These are phyloP conservation scores for Ilex paraguariensis DNA, from an alignment of 305 asterid genomes.

Conservation along the genomic window DNA sequence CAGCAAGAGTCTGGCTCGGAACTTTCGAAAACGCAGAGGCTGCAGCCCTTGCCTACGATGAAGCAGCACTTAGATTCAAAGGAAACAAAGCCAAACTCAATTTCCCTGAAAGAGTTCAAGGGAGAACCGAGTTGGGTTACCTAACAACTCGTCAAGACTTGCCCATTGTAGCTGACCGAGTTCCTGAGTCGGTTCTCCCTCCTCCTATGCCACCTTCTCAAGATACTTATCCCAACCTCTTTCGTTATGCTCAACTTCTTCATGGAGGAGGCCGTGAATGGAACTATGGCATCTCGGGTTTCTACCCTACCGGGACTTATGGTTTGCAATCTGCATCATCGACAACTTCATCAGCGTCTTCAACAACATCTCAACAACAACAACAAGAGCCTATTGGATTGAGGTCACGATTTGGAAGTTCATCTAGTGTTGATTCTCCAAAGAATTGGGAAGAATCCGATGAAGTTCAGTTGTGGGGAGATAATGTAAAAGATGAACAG, in stretches of 20 bases:
- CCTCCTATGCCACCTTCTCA: not conserved
- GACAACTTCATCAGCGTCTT: no score
- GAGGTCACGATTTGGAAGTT: no score
- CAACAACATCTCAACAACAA: no score
- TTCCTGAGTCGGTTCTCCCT: not conserved
- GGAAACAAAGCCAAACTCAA: constrained; percentile 90
- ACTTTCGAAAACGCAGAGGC: constrained; percentile 79
- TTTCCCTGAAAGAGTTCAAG: constrained; percentile 80
- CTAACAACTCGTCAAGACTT: constrained; percentile 18
- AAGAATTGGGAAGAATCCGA: no score
- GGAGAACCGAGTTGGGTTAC: constrained; percentile 30
- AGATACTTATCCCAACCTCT: not conserved
- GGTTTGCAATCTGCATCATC: no score
- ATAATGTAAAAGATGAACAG: no score
- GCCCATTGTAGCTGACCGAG: not conserved
- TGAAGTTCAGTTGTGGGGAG: no score
- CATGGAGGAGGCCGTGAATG: not conserved
- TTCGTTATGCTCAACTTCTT: not conserved
- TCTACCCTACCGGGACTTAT: no score
- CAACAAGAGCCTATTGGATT: no score
- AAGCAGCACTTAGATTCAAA: constrained; percentile 75
- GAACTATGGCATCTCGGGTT: no score
- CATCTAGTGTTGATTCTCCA: no score
- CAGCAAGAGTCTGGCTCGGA: constrained; percentile 88
- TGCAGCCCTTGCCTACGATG: constrained; percentile 83